Percentiles rank a stretch among this genome's conserved stretches.
phyloP scores from a whole-genome alignment of 78 protist species.

The Guillardia theta region DNA sequence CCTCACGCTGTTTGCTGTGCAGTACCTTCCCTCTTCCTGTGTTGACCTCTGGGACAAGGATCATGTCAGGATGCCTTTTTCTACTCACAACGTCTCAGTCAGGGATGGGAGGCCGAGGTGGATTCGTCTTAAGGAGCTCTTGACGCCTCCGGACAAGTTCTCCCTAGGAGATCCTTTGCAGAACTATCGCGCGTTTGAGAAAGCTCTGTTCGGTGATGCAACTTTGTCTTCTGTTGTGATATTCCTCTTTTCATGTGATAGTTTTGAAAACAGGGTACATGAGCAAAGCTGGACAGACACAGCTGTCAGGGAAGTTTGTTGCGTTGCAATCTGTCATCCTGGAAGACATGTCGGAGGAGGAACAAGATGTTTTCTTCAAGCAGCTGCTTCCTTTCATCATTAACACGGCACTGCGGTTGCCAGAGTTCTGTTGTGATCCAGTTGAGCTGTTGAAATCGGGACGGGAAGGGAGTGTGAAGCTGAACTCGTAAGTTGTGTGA shows the following conservation, averaged over 20 bases:
- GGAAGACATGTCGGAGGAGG: not conserved
- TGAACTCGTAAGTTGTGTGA: no score
- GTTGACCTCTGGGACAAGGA: not conserved
- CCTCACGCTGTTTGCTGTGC: no score
- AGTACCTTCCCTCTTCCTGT: no score
- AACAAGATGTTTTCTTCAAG: not conserved
- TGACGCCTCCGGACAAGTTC: no score
- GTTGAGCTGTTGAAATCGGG: not conserved
- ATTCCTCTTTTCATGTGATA: not conserved
- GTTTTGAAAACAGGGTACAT: not conserved
- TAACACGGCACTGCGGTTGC: not conserved
- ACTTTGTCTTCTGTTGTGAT: not conserved
- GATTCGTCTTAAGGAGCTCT: no score
- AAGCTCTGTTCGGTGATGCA: not conserved
- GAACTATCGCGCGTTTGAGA: not conserved
- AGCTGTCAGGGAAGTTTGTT: not conserved
- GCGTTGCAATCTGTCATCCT: not conserved
- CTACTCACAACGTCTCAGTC: not conserved
- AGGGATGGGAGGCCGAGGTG: not conserved
- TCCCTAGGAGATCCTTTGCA: not conserved
- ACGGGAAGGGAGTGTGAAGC: not conserved
- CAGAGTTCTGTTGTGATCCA: not conserved
- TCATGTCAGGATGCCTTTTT: not conserved
- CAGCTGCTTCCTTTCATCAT: not conserved
- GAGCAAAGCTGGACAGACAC: not conserved